Evolutionary conservation across 768 basidiomycete species (phyloP).

Genomic region (Kwoniella pini): DNA sequence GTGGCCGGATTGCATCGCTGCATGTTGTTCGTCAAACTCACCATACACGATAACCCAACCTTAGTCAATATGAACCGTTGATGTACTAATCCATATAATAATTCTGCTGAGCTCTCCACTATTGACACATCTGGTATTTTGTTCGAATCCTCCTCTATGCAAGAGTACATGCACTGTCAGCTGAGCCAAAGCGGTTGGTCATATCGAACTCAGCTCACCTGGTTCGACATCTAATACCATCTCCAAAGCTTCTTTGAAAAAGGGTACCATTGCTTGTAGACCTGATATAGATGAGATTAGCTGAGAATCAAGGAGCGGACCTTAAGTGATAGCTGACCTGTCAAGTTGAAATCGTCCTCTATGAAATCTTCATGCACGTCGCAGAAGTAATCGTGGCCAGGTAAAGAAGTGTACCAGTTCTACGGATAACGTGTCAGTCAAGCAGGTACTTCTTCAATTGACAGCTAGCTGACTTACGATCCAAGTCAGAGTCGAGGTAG

Average conservation of each 20-base stretch:
- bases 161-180: background rate
- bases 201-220: conserved; percentile 63
- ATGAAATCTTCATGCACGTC: conserved; percentile 98
- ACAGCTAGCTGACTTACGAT: conserved; percentile 38
- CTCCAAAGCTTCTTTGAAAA: conserved; percentile 99
- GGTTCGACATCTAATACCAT: conserved; percentile 99
- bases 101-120: conserved; percentile 94
- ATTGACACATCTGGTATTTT: conserved; percentile 99
- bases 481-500: conserved; percentile 55
- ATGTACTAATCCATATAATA: conserved; percentile 95
- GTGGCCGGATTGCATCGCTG: too few relatives aligned
- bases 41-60: conserved; percentile 92
- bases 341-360: conserved; percentile 99
- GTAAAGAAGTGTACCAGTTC: conserved; percentile 54
- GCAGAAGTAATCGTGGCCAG: conserved; percentile 88
- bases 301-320: too few relatives aligned
- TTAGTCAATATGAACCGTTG: conserved; percentile 96
- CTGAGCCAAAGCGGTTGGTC: background rate
- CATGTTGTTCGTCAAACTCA: conserved; percentile 55
- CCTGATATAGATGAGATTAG: conserved; percentile 24
- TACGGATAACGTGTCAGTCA: conserved; percentile 10
- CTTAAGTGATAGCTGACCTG: conserved; percentile 69
- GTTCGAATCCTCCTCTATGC: conserved; percentile 71
- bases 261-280: conserved; percentile 70
- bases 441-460: conserved; percentile 4